Evolutionary conservation across 768 basidiomycete species (phyloP), one percentile per base, ranked within the genome.

Genomic region (Kwoniella mangroviensis): DNA sequence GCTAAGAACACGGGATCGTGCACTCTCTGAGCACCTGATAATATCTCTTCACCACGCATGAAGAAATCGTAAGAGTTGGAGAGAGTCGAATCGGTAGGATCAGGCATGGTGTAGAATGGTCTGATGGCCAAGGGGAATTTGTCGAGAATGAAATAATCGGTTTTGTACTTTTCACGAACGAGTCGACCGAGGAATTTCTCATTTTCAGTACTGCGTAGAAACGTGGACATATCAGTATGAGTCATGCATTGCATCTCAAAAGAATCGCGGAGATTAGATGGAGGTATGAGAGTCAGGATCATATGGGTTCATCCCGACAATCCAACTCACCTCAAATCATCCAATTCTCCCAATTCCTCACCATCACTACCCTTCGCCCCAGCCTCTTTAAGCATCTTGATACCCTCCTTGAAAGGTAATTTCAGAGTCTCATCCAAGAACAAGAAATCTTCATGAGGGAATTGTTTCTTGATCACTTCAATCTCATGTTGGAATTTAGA

Each of bases 51-150:
- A 12, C 97, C 97, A 41, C 97, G 89, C 96, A 99, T 98, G 88
- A 99, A 98, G 85, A 99, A 98, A 85, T 99, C 97, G 84, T 98
- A 99, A 24, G 97, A 98, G 84, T 98, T 98, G 61, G 97, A 98
- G 51, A 97, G 86, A 9, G 89, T 89, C 91, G 92, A 90, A 84
- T 98, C 91, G 72, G 88, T 86, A 13, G 96, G 89, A 85, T 99
- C 97, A 67, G 95, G 92, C 97, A 99, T 98, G 65, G 97, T 99
- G 85, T 99, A 99, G 86, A 99, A 99, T 2, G 97, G 97, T 65
- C 97, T 91, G 69, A 98, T 89, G 45, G 88, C 91, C 83, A 95
- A 87, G 4, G 97, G 97, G 88, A 98, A 99, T 84, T 98, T 99
- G 87, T 99, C 97, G 75, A 99, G 90, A 83, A 98, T 98, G 85